Evolutionary conservation across 306 rosid species (phyloP), one percentile per base, ranked within the genome.

Genomic region (Dalbergia cultrata): DNA sequence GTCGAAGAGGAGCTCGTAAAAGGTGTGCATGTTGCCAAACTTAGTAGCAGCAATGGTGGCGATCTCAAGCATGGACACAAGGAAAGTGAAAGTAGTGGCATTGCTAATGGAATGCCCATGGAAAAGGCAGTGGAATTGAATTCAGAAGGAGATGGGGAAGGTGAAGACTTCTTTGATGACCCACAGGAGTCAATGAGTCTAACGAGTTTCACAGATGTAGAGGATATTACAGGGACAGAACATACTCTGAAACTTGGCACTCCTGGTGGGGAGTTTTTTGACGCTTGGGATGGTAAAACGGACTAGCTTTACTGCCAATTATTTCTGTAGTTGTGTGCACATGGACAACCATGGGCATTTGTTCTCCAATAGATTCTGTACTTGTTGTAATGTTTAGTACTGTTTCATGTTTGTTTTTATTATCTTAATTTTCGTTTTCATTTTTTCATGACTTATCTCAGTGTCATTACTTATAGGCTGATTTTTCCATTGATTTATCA

Each of bases 211-310:
- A 92, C 91, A 9, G 99, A 96, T 65, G 94, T 76, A 45, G 99
- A 96, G 60, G 99, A 90, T 18, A 89, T 83, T 86, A 70, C 84
- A 50, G 90, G 79, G 71, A 65, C 78, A 54, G 98, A 86, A 62
- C 81, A 77, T 37, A 87, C 92, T 52, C 8, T 56, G 63, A 89
- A 73, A 71, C 19, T 67, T 66, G 49, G 84, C 79, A 71, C 87
- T 57, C 82, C 92, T 44, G 54, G 67, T 26, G 93, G 86, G 62
- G 97, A 93, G 66, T 96, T 89, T 85, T 92, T 73, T 88, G 98
- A 96, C 72, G 99, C 99, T 76, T 87, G 92, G 87, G 99, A 93
- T 83, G 99, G 99, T 96, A 93, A 73, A 11, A 31, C 67, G 16
- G 35, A 59, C 62, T 67, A 37, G 33, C 45, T 76, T 78, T 54